Evolutionary conservation across 108 stramenopile species (phyloP), one percentile per base, ranked within the genome.

Genomic region (Thalassiosira profunda): DNA sequence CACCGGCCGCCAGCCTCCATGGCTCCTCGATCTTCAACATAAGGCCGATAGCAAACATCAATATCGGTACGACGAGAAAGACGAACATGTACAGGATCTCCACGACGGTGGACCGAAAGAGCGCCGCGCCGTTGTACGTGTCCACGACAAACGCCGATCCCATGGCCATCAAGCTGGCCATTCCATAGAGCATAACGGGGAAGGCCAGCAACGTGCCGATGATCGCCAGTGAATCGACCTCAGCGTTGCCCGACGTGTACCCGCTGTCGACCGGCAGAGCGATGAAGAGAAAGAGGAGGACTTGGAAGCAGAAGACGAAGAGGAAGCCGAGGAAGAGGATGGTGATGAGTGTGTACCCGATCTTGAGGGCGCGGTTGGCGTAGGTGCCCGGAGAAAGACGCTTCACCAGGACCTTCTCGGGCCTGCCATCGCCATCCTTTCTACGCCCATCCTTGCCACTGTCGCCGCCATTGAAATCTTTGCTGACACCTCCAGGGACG

Each of bases 291-390:
- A 85, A 82, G 7, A 90, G 55, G 1, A 90, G 37, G 8, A 90
- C 47, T 54, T 90, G 82, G 40, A 85, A 66, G 42, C 86, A 85
- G 31, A 90, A 86, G 38, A 90, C 84, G 58, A 86, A 85, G 20
- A 82, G 58, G 30, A 90, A 84, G 5, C 86, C 89, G 14, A 79
- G 53, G 35, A 83, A 83, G 21, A 90, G 66, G 45, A 80, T 58
- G 20, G 79, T 54, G 33, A 85, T 72, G 55, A 87, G 70, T 3
- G 86, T 62, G 43, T 90, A 90, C 1, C 67, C 49, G n/a, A 69
- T 18, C 6, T 84, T 63, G 24, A 87, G 63, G 7, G 72, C 45
- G 5, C 59, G 61, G 26, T 85, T 63, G 9, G 72, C 72, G 38
- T 29, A 56, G 0, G 70, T 70, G 9, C 15, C 44, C 11, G 72